Evolutionary conservation across 1,284 basidiomycete genomes (phyloP).

Genomic region (Cryptococcus sp.): DNA sequence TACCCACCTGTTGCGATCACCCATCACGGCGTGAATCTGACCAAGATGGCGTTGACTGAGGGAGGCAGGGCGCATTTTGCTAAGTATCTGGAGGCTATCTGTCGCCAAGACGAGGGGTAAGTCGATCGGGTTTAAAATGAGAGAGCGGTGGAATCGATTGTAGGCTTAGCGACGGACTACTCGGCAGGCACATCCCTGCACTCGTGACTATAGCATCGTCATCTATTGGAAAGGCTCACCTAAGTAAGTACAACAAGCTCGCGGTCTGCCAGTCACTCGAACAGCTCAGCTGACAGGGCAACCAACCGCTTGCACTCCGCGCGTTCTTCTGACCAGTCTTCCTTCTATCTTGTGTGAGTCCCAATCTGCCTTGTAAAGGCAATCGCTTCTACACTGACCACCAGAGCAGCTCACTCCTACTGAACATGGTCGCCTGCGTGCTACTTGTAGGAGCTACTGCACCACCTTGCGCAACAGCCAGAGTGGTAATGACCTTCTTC

Average conservation of each 20-base stretch:
- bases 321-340: constrained; percentile 16
- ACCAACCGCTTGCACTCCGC: background rate
- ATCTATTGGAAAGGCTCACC: constrained; percentile 43
- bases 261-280: background rate
- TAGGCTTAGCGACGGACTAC: background rate
- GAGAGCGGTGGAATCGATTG: no score
- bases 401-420: constrained; percentile 24
- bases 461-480: constrained; percentile 46
- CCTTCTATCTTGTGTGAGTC: constrained; percentile 25
- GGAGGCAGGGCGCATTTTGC: constrained; percentile 26
- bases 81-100: constrained; percentile 43
- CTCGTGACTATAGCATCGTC: constrained; percentile 43
- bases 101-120: constrained; percentile 35
- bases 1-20: constrained; percentile 44
- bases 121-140: constrained; percentile 5
- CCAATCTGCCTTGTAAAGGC: background rate
- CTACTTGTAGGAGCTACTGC: constrained; percentile 39
- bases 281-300: background rate
- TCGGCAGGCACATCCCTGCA: constrained; percentile 34
- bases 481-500: constrained; percentile 42
- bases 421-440: constrained; percentile 33
- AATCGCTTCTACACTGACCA: constrained; percentile 1
- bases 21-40: constrained; percentile 46
- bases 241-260: constrained; percentile 28
- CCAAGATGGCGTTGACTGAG: constrained; percentile 35